Percentiles rank a stretch among this genome's conserved stretches.
These are phyloP conservation scores for Diaporthe vexans DNA, from an alignment of 2,329 filamentous ascomycete species.

Conservation along the genomic window DNA sequence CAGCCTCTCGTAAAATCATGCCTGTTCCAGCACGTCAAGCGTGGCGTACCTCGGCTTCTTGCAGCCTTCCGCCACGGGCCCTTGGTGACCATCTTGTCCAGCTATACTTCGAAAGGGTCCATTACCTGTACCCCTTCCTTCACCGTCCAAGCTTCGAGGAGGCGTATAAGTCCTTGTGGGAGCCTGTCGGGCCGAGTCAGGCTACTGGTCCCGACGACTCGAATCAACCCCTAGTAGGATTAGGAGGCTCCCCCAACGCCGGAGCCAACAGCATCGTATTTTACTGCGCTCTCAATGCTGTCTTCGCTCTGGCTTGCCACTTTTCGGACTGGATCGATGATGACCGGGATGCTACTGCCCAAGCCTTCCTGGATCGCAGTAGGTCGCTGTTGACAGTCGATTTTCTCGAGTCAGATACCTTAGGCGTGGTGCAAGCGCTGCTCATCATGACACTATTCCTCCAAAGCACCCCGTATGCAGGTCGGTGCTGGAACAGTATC, in stretches of 20 bases:
- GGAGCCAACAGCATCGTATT: not conserved
- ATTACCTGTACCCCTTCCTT: not conserved
- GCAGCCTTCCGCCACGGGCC: not conserved
- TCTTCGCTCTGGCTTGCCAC: conserved; percentile 58
- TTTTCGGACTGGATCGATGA: conserved; percentile 52
- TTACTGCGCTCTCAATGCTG: conserved; percentile 55
- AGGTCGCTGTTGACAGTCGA: conserved; percentile 55
- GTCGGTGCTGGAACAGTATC: not conserved
- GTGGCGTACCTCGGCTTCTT: conserved; percentile 5
- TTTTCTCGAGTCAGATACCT: conserved; percentile 52
- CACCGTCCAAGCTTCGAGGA: not conserved
- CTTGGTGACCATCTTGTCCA: not conserved
- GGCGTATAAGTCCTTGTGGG: conserved; percentile 1
- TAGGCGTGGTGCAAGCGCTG: conserved; percentile 57
- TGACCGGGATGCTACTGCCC: conserved; percentile 48
- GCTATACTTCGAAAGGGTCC: not conserved
- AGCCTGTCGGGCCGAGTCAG: not conserved
- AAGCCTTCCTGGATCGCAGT: conserved; percentile 53
- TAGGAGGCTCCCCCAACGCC: not conserved
- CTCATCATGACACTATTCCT: conserved; percentile 54
- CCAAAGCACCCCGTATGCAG: not conserved
- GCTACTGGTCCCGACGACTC: not conserved
- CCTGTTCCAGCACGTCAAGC: not conserved
- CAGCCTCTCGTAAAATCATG: not conserved
- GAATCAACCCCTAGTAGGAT: not conserved